Conservation (phyloP, 345 rosid species). For the Populus nigra region DNA sequence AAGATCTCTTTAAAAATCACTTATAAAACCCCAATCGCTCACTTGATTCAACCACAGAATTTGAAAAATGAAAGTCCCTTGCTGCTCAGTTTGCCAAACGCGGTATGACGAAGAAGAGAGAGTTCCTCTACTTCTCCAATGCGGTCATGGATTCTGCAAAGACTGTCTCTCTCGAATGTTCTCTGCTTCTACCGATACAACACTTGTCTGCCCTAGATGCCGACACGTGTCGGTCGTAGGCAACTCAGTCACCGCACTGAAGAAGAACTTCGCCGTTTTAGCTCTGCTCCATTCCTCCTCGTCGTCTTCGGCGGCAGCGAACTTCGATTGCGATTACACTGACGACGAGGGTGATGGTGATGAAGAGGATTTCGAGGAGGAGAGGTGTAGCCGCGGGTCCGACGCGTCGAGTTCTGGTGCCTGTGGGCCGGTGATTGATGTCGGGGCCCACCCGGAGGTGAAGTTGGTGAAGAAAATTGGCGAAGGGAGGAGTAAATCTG, state of each 20-base stretch:
- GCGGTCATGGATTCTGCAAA: constrained; percentile 94
- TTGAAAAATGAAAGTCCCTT: constrained; percentile 61
- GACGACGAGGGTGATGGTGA: constrained; percentile 60
- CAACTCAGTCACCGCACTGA: constrained; percentile 79
- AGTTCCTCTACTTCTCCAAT: constrained; percentile 83
- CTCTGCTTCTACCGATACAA: constrained; percentile 72
- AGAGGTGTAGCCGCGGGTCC: constrained; percentile 45
- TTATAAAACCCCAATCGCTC: not conserved
- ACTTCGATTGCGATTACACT: constrained; percentile 69
- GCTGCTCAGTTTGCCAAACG: constrained; percentile 89
- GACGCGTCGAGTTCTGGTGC: constrained; percentile 62
- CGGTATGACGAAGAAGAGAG: constrained; percentile 89
- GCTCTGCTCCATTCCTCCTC: constrained; percentile 57
- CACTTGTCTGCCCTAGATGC: constrained; percentile 84
- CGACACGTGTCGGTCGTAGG: constrained; percentile 89
- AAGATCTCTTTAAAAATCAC: not conserved
- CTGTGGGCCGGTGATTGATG: constrained; percentile 76
- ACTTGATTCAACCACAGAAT: not conserved
- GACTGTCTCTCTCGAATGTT: constrained; percentile 87
- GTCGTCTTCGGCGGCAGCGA: constrained; percentile 25
- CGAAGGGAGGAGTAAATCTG: constrained; percentile 53
- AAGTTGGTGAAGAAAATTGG: constrained; percentile 61
- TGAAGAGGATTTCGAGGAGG: constrained; percentile 24
- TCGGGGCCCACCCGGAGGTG: constrained; percentile 66
- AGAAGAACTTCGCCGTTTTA: constrained; percentile 83